phyloP scores from a whole-genome alignment of 352 stramenopile species.

The Phytopythium boreale region DNA sequence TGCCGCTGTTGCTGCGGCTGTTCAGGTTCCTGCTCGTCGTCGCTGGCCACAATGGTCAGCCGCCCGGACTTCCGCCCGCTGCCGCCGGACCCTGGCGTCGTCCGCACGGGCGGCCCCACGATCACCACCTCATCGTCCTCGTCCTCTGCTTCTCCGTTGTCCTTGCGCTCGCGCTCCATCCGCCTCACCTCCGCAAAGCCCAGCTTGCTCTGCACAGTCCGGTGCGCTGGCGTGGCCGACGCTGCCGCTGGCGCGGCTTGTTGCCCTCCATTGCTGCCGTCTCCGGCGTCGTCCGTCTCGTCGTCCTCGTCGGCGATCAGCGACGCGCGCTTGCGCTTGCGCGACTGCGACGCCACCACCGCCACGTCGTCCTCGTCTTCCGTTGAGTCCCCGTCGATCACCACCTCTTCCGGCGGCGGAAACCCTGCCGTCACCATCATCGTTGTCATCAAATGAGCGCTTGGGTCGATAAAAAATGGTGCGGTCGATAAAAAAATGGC shows the following conservation, averaged over 20 bases:
- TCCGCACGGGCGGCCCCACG: conserved; percentile 23
- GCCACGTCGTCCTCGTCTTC: conserved; percentile 50
- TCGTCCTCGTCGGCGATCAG: conserved; percentile 60
- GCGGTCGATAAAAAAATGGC: neutral
- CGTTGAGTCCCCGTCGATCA: conserved; percentile 71
- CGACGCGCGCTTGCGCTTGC: conserved; percentile 58
- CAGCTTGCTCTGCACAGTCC: neutral
- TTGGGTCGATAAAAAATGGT: no score
- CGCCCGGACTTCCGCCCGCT: conserved; percentile 16
- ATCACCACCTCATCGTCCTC: conserved; percentile 64
- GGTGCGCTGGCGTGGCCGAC: neutral
- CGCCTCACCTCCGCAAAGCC: neutral
- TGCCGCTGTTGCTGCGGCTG: conserved; percentile 14
- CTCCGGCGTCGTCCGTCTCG: conserved; percentile 17
- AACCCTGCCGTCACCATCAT: conserved; percentile 6
- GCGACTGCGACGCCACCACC: conserved; percentile 54
- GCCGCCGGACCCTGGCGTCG: conserved; percentile 19
- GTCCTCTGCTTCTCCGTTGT: conserved; percentile 14
- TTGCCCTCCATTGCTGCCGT: neutral
- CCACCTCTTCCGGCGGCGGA: conserved; percentile 45
- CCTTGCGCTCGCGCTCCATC: conserved; percentile 26
- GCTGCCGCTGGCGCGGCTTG: neutral
- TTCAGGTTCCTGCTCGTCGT: conserved; percentile 32
- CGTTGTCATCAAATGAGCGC: neutral
- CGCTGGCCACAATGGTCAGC: conserved; percentile 46